Base-by-base conservation (phyloP, 192 early-diverging fungal genomes). In the Glomus cerebriforme region DNA sequence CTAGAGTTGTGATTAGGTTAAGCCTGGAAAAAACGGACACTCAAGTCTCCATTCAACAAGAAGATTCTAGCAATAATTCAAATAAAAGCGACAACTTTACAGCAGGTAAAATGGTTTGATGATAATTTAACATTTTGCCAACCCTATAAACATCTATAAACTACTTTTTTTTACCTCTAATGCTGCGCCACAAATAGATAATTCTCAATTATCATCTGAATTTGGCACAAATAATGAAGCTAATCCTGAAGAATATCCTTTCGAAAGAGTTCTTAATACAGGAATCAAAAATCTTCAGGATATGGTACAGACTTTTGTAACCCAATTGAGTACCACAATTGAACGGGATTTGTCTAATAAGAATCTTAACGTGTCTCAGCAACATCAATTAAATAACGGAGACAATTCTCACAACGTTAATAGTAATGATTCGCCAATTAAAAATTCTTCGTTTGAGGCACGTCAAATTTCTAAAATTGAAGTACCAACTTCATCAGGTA, bases 281-380 rank as follows among this genome's bases (percentile, higher is more conserved):
- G 66, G 64, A 17, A 34, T 78, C 29, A 69, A 54, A 58, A 66
- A 77, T 49, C 8, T 77, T 26, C 59, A 77, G 63, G 63, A 77
- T 5, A 68, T 69, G 8, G 34, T 78, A 39, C 77, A 78, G 17
- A 69, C n/a, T 19, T 58, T 78, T 34, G 63, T 78, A 10, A 24
- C 59, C 1, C 62, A 63, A 15, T 4, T 64, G 5, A 39, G 75
- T 29, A 32, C 3, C 8, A 32, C 66, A 6, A 24, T 69, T 39
- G 77, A 78, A 76, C 32, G 60, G 1, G 74, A 76, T 59, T 45
- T 43, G 15, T 64, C 32, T 19, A 24, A 63, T 59, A 27, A 59
- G 26, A 32, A 59, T 59, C 17, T 59, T 22, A 74, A 29, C 17
- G 10, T 49, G 22, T 37, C 35, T 24, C 69, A 47, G 43, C 39